Percentiles rank a stretch among this genome's conserved stretches.
Conservation (phyloP, 768 basidiomycete genomes). For the Brasilioporus rufonigricans region DNA sequence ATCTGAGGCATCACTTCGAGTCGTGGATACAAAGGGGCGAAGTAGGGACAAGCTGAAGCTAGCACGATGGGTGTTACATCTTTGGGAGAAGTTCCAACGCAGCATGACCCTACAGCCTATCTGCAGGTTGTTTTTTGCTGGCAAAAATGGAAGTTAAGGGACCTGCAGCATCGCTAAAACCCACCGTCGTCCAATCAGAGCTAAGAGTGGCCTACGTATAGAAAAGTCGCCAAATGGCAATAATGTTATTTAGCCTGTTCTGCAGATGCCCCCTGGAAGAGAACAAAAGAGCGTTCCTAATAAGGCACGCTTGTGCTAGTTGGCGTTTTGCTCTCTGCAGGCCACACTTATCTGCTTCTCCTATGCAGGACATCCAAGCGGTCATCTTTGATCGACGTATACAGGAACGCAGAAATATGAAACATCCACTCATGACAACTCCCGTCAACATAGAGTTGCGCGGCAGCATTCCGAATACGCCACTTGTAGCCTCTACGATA, state of each 20-base stretch:
- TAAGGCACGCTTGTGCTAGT: constrained; percentile 7
- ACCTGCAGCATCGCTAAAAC: too few relatives aligned
- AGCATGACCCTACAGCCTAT: constrained; percentile 24
- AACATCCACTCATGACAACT: constrained; percentile 51
- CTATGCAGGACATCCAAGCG: constrained; percentile 33
- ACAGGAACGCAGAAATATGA: constrained; percentile 36
- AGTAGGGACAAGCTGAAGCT: background rate
- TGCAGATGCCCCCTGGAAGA: too few relatives aligned
- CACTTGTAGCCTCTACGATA: constrained; percentile 70
- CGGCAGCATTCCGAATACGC: constrained; percentile 85
- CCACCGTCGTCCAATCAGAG: too few relatives aligned
- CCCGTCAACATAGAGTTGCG: constrained; percentile 40
- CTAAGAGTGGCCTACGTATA: too few relatives aligned
- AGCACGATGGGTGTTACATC: constrained; percentile 11
- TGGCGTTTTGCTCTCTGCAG: background rate
- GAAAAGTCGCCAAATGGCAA: too few relatives aligned
- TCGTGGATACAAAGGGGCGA: constrained; percentile 25
- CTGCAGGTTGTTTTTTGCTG: too few relatives aligned
- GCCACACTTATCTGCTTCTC: background rate
- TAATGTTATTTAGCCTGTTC: too few relatives aligned
- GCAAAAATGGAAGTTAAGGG: too few relatives aligned
- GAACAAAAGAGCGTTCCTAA: constrained; percentile 4
- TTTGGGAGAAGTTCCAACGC: constrained; percentile 3
- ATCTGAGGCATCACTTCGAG: constrained; percentile 35
- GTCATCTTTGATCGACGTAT: constrained; percentile 44